Evolutionary conservation across 805 yeast species (phyloP), one percentile per base, ranked within the genome.

Genomic region (Lipomyces yamanashiensis): DNA sequence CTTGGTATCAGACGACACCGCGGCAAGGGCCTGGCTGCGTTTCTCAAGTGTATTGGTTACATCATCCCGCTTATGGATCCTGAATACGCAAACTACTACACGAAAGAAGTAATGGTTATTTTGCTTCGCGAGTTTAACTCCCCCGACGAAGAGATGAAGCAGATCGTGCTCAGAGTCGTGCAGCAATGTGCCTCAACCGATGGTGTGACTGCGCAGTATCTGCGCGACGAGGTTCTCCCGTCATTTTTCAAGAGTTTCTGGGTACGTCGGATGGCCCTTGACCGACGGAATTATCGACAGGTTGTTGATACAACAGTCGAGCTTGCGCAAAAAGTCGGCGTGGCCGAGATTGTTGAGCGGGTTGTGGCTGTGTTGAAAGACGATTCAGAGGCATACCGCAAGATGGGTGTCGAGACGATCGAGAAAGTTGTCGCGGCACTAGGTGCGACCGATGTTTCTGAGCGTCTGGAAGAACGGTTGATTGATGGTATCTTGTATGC

Each of bases 141-240:
- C 0, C 92, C 95, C 0, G 97, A 91, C 72, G 96, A 89, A 65
- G 97, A 92, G 54, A 89, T 92, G 93, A 85, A 85, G 70, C 83
- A 83, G 63, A 83, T 92, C 0, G 88, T 92, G 2, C 74, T 95
- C 63, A 78, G 81, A 37, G 89, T 90, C 7, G 77, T 92, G 37
- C 87, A 83, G 59, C 86, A 83, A 64, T 84, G 95, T 69, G 85
- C 90, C 13, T 75, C 83, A 0, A 79, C 89, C 0, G 86, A 83
- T 12, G 84, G 85, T 12, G 80, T 90, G 13, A 79, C 78, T 15
- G 75, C 80, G 5, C 75, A 75, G 33, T 85, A 83, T 66, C 72
- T 87, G 33, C 76, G 78, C 49, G 80, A 78, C 7, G 84, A 85
- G 23, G 80, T 89, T 1, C 74, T 85, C 2, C 83, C 84, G 0